Evolutionary conservation across 2,329 filamentous ascomycete genomes (phyloP).

Genomic region (Endothia cerciana): DNA sequence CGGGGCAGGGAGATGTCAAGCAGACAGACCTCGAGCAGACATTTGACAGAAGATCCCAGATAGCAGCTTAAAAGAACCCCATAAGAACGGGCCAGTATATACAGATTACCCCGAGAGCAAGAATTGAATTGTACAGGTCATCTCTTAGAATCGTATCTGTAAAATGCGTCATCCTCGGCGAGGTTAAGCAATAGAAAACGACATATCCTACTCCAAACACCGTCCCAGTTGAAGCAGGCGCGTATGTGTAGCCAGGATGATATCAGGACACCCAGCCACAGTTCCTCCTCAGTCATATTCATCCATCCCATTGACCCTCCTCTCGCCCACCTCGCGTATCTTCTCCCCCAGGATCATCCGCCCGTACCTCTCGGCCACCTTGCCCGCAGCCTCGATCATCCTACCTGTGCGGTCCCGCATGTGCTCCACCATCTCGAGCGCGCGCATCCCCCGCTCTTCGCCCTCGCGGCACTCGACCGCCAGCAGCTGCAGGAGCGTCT

Average conservation of each 20-base stretch:
- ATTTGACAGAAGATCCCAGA: too few species aligned
- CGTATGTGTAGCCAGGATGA: background rate
- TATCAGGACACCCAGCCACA: background rate
- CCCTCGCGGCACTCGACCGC: constrained; percentile 89
- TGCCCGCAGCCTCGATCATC: constrained; percentile 89
- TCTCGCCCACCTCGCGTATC: constrained; percentile 84
- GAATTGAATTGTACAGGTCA: too few species aligned
- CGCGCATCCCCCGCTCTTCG: constrained; percentile 93
- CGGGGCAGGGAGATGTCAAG: too few species aligned
- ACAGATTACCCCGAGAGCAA: too few species aligned
- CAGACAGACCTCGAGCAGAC: too few species aligned
- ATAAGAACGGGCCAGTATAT: too few species aligned
- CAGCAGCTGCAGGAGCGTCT: constrained; percentile 84
- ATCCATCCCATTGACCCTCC: constrained; percentile 62
- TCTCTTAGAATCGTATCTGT: too few species aligned
- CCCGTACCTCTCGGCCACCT: constrained; percentile 86
- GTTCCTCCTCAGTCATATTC: constrained; percentile 46
- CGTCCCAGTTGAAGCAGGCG: background rate
- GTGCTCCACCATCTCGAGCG: constrained; percentile 84
- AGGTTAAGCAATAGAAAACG: background rate
- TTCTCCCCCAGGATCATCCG: constrained; percentile 82
- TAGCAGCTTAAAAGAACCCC: too few species aligned
- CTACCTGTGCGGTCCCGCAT: constrained; percentile 83
- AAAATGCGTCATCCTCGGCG: too few species aligned
- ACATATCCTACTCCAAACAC: background rate